Evolutionary conservation across 768 basidiomycete species (phyloP).

Genomic region (Ramaria sp.): DNA sequence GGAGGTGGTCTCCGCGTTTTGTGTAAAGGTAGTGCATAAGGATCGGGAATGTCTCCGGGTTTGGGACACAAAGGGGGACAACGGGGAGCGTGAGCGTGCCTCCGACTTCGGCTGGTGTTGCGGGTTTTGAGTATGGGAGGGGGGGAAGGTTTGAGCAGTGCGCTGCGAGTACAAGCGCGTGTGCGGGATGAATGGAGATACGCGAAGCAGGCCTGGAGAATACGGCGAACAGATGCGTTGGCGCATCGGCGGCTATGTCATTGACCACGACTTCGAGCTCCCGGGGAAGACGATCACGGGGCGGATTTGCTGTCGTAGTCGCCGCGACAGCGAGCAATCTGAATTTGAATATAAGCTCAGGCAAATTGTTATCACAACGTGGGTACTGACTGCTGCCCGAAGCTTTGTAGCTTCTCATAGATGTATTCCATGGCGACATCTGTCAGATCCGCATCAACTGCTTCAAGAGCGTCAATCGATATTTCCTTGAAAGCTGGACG

Average conservation of each 20-base stretch:
- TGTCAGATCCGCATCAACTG: conserved; percentile 39
- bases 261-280: conserved; percentile 18
- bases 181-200: conserved; percentile 14
- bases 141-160: conserved; percentile 6
- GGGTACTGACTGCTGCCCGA: conserved; percentile 32
- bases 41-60: conserved; percentile 13
- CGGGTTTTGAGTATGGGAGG: conserved; percentile 8
- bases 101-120: conserved; percentile 2
- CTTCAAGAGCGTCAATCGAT: conserved; percentile 39
- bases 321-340: conserved; percentile 1
- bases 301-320: background rate
- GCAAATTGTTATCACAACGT: background rate
- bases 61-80: conserved; percentile 13
- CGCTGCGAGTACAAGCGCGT: conserved; percentile 15
- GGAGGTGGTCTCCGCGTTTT: conserved; percentile 9
- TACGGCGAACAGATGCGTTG: conserved; percentile 15
- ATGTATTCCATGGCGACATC: conserved; percentile 55
- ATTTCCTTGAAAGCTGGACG: conserved; percentile 52
- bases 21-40: conserved; percentile 17
- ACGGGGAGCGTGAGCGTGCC: conserved; percentile 12
- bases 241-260: conserved; percentile 11
- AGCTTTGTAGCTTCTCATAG: conserved; percentile 34
- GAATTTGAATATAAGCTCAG: background rate
- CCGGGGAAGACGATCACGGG: conserved; percentile 18
- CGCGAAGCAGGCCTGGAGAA: conserved; percentile 4